A percentile compares a stretch with the other conserved stretches of the same genome.
Conservation (phyloP, 2,329 filamentous ascomycete species). For the Dactylellina haptotyla region DNA sequence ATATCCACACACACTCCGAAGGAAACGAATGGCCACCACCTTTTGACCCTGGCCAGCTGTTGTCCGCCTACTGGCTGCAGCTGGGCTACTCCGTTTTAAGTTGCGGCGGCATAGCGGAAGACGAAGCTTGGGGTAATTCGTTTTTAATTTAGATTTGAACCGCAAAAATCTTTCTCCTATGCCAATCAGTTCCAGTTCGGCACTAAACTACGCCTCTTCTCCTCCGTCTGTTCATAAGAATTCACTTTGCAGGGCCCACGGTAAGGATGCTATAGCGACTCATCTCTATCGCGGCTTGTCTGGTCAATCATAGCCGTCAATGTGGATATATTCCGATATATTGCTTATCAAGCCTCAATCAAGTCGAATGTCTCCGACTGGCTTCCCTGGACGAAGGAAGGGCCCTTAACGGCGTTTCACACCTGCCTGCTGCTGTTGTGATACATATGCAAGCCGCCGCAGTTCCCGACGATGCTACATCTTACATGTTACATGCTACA, state of each 20-base stretch:
- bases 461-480: constrained; percentile 30
- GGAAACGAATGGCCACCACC: constrained; percentile 16
- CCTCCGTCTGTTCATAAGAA: not conserved
- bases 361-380: constrained; percentile 33
- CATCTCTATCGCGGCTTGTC: constrained; percentile 11
- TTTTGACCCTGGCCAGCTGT: constrained; percentile 23
- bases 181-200: not conserved
- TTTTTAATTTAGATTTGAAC: constrained; percentile 35
- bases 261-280: constrained; percentile 32
- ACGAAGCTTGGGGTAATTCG: constrained; percentile 30
- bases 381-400: constrained; percentile 8
- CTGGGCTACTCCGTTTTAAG: constrained; percentile 42
- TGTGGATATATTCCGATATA: constrained; percentile 53
- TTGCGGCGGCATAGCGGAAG: constrained; percentile 42
- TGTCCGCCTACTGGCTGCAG: not conserved
- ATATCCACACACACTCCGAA: constrained; percentile 21
- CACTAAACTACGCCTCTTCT: constrained; percentile 16
- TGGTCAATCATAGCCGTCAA: constrained; percentile 11
- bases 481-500: constrained; percentile 3
- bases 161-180: constrained; percentile 50
- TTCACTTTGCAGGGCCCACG: constrained; percentile 25
- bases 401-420: too few relatives aligned
- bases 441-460: constrained; percentile 28
- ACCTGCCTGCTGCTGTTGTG: constrained; percentile 4
- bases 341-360: constrained; percentile 30